Evolutionary conservation across 2,329 filamentous ascomycete species (phyloP).

Genomic region (Colletotrichum sp.): DNA sequence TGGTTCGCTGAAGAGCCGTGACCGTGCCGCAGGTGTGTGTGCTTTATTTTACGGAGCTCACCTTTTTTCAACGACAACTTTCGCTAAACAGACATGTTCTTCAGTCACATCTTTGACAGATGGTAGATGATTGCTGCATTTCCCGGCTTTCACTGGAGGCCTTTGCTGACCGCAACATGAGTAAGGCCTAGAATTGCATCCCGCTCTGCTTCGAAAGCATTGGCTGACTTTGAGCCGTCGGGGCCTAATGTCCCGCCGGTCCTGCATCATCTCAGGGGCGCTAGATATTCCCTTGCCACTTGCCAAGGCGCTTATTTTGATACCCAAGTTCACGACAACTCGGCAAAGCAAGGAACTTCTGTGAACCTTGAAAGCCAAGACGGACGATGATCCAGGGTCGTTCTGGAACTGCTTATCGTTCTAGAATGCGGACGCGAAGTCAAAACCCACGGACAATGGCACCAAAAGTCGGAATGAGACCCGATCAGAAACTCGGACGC

Average conservation of each 20-base stretch:
- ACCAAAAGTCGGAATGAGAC: not conserved
- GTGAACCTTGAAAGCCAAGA: not conserved
- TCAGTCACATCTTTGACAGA: not conserved
- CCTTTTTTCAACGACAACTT: not conserved
- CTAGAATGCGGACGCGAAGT: not conserved
- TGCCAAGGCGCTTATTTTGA: not conserved
- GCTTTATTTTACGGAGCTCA: not conserved
- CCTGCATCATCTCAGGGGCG: slow-evolving; percentile 8
- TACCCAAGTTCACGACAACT: not conserved
- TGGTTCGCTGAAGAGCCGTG: not conserved
- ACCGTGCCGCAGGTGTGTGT: not conserved
- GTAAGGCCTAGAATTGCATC: not conserved
- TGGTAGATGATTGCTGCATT: not conserved
- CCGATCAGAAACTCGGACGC: not conserved
- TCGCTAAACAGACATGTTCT: not conserved
- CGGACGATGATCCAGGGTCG: not conserved
- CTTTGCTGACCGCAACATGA: not conserved
- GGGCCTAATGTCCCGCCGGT: not conserved
- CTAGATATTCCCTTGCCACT: slow-evolving; percentile 7
- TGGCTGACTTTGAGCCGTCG: not conserved
- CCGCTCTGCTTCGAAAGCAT: not conserved
- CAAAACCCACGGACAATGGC: not conserved
- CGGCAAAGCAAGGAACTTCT: not conserved
- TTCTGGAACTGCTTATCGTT: not conserved
- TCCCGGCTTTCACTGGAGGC: not conserved